These are phyloP conservation scores for Russula olivacea DNA, from an alignment of 768 basidiomycete genomes.

Conservation along the genomic window DNA sequence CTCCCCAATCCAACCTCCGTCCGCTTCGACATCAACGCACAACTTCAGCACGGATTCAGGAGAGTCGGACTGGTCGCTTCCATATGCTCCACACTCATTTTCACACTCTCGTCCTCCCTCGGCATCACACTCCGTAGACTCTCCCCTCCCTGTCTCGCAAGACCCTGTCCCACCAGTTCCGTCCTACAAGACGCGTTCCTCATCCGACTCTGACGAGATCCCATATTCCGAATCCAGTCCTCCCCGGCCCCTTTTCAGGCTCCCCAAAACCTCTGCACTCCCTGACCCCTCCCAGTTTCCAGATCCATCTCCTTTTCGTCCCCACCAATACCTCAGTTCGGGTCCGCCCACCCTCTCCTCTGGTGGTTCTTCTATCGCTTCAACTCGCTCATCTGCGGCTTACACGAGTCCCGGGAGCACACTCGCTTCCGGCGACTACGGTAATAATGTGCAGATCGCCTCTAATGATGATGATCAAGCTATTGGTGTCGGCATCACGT, in stretches of 20 bases:
- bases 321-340: slow-evolving; percentile 42
- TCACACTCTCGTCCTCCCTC: slow-evolving; percentile 28
- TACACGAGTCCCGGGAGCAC: slow-evolving; percentile 69
- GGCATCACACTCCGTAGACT: slow-evolving; percentile 29
- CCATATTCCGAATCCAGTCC: slow-evolving; percentile 34
- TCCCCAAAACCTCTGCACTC: slow-evolving; percentile 42
- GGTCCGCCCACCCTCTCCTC: slow-evolving; percentile 59
- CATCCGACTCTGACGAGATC: slow-evolving; percentile 38
- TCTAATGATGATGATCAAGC: slow-evolving; percentile 53
- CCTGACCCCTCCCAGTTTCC: slow-evolving; percentile 66
- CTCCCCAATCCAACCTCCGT: slow-evolving; percentile 16
- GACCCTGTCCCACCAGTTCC: slow-evolving; percentile 31
- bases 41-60: slow-evolving; percentile 24
- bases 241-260: slow-evolving; percentile 35
- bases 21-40: slow-evolving; percentile 5
- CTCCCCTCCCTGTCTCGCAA: slow-evolving; percentile 27
- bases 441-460: slow-evolving; percentile 55
- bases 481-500: slow-evolving; percentile 52
- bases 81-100: slow-evolving; percentile 24
- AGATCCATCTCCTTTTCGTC: slow-evolving; percentile 62
- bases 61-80: slow-evolving; percentile 30
- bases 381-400: slow-evolving; percentile 71
- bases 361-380: slow-evolving; percentile 61
- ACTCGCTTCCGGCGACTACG: slow-evolving; percentile 53
- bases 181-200: slow-evolving; percentile 36